A percentile compares a stretch with the other conserved stretches of the same genome.
Conservation (phyloP, 2,329 filamentous ascomycete genomes). For the Bretziella fagacearum region DNA sequence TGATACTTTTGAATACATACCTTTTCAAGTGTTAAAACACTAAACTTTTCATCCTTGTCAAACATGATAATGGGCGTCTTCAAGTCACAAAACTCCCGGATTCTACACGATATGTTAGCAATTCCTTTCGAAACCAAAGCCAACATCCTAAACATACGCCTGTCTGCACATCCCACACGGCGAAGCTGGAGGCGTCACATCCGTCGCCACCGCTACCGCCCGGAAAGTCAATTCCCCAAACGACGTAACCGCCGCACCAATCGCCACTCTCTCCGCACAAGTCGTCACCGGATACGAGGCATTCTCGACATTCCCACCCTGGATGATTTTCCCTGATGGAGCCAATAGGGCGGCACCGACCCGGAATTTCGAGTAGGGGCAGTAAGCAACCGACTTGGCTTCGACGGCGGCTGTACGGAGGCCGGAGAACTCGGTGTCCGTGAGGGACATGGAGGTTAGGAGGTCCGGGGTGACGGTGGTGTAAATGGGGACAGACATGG, state of each 20-base stretch:
- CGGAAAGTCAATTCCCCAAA: slow-evolving; percentile 41
- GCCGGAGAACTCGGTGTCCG: slow-evolving; percentile 42
- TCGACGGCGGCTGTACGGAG: slow-evolving; percentile 46
- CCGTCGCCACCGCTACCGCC: slow-evolving; percentile 72
- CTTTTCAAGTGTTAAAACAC: slow-evolving; percentile 53
- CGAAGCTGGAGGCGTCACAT: slow-evolving; percentile 50
- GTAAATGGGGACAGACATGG: slow-evolving; percentile 16
- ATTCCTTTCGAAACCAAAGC: not conserved
- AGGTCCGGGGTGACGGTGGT: slow-evolving; percentile 19
- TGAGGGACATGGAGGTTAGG: slow-evolving; percentile 29
- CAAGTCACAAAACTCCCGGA: slow-evolving; percentile 58
- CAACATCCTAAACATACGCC: slow-evolving; percentile 42
- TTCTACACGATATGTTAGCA: slow-evolving; percentile 29
- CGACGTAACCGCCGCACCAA: slow-evolving; percentile 58
- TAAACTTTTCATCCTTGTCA: slow-evolving; percentile 58
- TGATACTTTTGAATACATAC: slow-evolving; percentile 23
- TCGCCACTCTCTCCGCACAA: slow-evolving; percentile 82
- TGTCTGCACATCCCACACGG: slow-evolving; percentile 96
- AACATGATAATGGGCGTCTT: slow-evolving; percentile 79
- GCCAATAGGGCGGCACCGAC: slow-evolving; percentile 68
- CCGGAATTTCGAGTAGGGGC: slow-evolving; percentile 82
- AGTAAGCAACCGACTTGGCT: slow-evolving; percentile 69
- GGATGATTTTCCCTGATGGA: slow-evolving; percentile 24
- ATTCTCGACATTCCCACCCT: slow-evolving; percentile 86
- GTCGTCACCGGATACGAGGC: slow-evolving; percentile 86